A percentile compares a stretch with the other conserved stretches of the same genome.
Conservation (phyloP, 257 asterid species). For the Primulina eburnea region DNA sequence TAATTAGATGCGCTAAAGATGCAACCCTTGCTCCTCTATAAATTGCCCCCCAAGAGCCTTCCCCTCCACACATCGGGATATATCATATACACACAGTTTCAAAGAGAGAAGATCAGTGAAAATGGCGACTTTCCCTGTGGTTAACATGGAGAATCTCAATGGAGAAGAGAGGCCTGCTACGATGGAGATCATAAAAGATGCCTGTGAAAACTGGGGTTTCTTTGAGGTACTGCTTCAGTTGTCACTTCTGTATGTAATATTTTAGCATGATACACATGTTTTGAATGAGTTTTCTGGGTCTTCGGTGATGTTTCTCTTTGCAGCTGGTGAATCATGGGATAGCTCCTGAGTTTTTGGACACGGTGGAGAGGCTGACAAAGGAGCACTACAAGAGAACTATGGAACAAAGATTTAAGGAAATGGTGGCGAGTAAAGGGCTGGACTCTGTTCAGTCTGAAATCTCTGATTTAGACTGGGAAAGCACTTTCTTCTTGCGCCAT, state of each 20-base stretch:
- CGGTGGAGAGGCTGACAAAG: slow-evolving; percentile 48
- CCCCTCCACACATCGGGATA: not conserved
- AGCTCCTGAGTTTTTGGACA: slow-evolving; percentile 50
- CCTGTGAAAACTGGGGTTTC: slow-evolving; percentile 64
- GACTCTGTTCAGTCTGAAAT: slow-evolving; percentile 51
- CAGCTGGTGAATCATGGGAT: slow-evolving; percentile 55
- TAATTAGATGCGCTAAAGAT: slow-evolving; percentile 18
- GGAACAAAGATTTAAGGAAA: slow-evolving; percentile 52
- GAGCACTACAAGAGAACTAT: slow-evolving; percentile 53
- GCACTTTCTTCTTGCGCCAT: slow-evolving; percentile 64
- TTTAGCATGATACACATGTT: not conserved
- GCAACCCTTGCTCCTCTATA: slow-evolving; percentile 27
- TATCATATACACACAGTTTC: slow-evolving; percentile 5
- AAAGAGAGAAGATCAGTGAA: not conserved
- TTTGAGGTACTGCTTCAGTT: slow-evolving; percentile 37
- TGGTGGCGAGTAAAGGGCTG: slow-evolving; percentile 50
- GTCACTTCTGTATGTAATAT: not conserved
- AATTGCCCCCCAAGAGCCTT: slow-evolving; percentile 21
- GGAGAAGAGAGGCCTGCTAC: slow-evolving; percentile 44
- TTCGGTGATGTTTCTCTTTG: not conserved
- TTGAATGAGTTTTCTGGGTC: not conserved
- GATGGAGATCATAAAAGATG: slow-evolving; percentile 45
- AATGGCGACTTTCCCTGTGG: slow-evolving; percentile 51
- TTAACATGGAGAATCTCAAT: slow-evolving; percentile 48
- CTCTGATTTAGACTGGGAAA: slow-evolving; percentile 59